Percentiles rank a stretch among this genome's conserved stretches.
Conservation (phyloP, 2,329 filamentous ascomycete genomes). For the Chalaropsis thielavioides region DNA sequence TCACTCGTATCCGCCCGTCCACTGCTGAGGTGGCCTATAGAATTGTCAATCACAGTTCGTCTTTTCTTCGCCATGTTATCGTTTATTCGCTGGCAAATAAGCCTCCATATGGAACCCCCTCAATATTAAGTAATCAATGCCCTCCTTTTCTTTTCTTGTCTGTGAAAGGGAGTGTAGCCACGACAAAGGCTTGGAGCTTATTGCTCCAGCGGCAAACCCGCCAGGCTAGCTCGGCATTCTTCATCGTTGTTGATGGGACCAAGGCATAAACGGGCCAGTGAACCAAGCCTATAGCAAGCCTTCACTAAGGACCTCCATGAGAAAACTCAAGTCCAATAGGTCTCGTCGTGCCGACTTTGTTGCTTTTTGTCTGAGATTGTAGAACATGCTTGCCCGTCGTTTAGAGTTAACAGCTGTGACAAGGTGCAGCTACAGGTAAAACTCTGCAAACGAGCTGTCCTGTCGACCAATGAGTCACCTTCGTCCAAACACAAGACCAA, state of each 20-base stretch:
- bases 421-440: not conserved
- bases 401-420: not conserved
- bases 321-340: not conserved
- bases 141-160: not conserved
- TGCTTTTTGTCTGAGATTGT: too few species aligned
- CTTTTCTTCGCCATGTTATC: not conserved
- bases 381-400: not conserved
- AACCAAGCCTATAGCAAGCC: not conserved
- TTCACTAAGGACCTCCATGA: not conserved
- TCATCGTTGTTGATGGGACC: not conserved
- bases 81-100: not conserved
- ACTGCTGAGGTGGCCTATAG: not conserved
- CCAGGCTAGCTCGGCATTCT: not conserved
- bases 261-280: not conserved
- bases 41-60: not conserved
- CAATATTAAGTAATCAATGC: slow-evolving; percentile 3
- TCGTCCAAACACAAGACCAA: not conserved
- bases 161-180: not conserved
- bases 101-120: not conserved
- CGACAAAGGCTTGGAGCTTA: not conserved
- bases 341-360: too few species aligned
- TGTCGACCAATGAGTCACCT: not conserved
- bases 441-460: not conserved
- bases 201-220: slow-evolving; percentile 4
- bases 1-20: not conserved